Percentiles rank a stretch among this genome's conserved stretches.
phyloP scores from a whole-genome alignment of 352 stramenopile species.

The Phytophthora sojae region DNA sequence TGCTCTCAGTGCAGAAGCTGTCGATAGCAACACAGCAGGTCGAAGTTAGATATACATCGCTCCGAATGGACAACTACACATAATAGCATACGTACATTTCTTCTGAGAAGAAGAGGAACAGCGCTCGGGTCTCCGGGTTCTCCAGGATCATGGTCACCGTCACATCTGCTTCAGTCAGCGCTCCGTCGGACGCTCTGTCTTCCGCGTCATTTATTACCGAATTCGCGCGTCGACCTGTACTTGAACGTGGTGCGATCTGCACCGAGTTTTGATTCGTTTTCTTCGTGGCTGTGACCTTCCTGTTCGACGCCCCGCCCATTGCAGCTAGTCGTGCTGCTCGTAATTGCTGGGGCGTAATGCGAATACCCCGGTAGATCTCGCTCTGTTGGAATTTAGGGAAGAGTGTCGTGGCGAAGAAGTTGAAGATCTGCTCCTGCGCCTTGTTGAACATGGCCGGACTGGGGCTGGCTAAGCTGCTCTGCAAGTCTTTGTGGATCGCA shows the following conservation, averaged over 20 bases:
- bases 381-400: slow-evolving; percentile 83
- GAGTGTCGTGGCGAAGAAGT: slow-evolving; percentile 69
- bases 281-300: slow-evolving; percentile 4
- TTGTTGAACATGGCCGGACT: slow-evolving; percentile 78
- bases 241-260: not conserved
- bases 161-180: slow-evolving; percentile 45
- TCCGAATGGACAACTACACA: not conserved
- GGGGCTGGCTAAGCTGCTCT: slow-evolving; percentile 43
- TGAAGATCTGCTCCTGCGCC: slow-evolving; percentile 70
- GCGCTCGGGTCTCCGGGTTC: slow-evolving; percentile 61
- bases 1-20: slow-evolving; percentile 82
- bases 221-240: slow-evolving; percentile 12
- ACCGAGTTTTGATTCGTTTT: slow-evolving; percentile 2
- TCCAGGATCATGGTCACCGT: slow-evolving; percentile 69
- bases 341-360: slow-evolving; percentile 48
- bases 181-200: slow-evolving; percentile 10
- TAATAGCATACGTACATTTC: slow-evolving; percentile 65
- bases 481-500: slow-evolving; percentile 38
- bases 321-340: slow-evolving; percentile 35
- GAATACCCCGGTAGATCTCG: slow-evolving; percentile 67
- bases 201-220: slow-evolving; percentile 14
- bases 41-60: not conserved
- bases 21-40: slow-evolving; percentile 9
- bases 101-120: slow-evolving; percentile 80
- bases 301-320: slow-evolving; percentile 27